These are phyloP conservation scores for Pleurozium schreberi DNA, from an alignment of 225 moss, liverwort and hornwort genomes.

Conservation along the genomic window DNA sequence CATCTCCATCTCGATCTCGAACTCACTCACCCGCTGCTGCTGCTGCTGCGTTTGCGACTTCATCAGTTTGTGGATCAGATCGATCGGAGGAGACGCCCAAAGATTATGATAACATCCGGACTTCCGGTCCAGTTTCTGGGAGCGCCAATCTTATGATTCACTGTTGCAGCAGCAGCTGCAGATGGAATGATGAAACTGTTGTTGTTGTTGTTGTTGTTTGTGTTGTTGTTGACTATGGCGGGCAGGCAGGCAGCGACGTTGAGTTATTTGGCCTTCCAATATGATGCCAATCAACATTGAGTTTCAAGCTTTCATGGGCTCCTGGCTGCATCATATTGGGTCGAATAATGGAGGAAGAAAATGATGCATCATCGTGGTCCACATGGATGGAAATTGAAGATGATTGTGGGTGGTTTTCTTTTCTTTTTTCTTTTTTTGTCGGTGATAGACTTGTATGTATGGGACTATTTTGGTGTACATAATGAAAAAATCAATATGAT, in stretches of 20 bases:
- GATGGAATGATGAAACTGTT: background rate
- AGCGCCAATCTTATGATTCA: background rate
- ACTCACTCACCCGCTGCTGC: too few relatives aligned
- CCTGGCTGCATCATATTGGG: background rate
- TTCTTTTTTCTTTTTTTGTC: rapidly evolving
- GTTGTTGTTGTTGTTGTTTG: background rate
- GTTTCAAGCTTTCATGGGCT: background rate
- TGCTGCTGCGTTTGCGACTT: too few relatives aligned
- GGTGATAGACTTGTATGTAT: background rate
- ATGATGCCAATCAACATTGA: background rate
- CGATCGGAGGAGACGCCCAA: background rate
- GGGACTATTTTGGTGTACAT: background rate
- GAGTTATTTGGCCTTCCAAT: background rate
- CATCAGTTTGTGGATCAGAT: too few relatives aligned
- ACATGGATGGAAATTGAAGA: background rate
- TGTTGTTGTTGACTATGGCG: background rate
- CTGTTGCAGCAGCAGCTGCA: background rate
- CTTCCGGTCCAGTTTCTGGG: too few relatives aligned
- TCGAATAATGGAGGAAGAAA: background rate
- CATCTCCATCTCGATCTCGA: too few relatives aligned
- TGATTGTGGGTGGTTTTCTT: too few relatives aligned
- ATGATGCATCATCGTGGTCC: background rate
- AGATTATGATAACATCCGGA: too few relatives aligned
- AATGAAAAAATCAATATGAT: background rate
- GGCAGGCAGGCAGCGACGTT: too few relatives aligned